Evolutionary conservation across 2,329 filamentous ascomycete genomes (phyloP).

Genomic region (Trichoderma sp.): DNA sequence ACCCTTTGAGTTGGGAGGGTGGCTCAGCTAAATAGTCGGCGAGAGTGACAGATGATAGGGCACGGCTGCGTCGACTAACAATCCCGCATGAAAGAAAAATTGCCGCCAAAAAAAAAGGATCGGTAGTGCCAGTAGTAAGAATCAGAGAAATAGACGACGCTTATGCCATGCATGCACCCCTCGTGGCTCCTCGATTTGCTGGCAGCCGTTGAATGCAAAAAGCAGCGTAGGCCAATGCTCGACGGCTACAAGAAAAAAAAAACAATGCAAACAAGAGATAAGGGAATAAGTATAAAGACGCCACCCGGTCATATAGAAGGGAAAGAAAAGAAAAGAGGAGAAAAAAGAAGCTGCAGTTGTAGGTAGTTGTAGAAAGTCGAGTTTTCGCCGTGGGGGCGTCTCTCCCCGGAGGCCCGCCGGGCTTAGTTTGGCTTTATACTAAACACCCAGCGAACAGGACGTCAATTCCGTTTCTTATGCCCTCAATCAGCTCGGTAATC

Average conservation of each 20-base stretch:
- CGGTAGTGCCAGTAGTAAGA: neutral
- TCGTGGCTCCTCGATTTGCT: conserved; percentile 4
- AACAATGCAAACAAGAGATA: neutral
- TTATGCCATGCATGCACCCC: conserved; percentile 22
- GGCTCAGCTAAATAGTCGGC: conserved; percentile 12
- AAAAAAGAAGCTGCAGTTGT: neutral
- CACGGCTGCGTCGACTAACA: conserved; percentile 10
- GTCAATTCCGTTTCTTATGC: neutral
- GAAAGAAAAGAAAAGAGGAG: neutral
- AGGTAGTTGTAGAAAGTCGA: neutral
- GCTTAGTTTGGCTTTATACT: neutral
- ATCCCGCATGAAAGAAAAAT: conserved; percentile 5
- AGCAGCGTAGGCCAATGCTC: neutral
- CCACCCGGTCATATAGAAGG: neutral
- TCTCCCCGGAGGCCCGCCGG: neutral
- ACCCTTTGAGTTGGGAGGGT: neutral
- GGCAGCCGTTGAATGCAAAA: neutral
- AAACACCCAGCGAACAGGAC: neutral
- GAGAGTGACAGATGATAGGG: conserved; percentile 11
- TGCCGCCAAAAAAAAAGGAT: neutral
- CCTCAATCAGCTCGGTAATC: conserved; percentile 4
- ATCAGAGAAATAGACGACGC: neutral
- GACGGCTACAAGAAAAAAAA: neutral
- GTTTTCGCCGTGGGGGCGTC: conserved; percentile 1
- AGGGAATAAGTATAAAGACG: neutral